These are phyloP conservation scores for Acanthamoeba healyi DNA, from an alignment of 208 protist species.

Conservation along the genomic window DNA sequence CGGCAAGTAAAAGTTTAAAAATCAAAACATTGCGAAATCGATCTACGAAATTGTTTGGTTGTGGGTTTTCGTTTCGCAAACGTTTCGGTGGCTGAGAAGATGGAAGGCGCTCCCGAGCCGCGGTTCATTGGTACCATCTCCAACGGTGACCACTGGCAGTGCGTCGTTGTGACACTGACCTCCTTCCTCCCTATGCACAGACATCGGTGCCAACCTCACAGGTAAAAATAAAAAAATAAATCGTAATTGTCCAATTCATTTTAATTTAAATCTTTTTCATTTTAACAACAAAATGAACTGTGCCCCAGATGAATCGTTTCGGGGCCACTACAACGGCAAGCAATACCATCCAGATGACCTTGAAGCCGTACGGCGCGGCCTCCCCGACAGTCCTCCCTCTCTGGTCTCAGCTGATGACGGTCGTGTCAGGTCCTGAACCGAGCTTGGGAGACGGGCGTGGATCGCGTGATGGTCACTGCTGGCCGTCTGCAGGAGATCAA, in stretches of 20 bases:
- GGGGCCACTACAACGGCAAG: slow-evolving; percentile 30
- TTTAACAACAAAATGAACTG: too few relatives aligned
- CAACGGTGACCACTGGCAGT: too few relatives aligned
- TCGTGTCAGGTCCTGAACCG: not conserved
- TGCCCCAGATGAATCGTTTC: slow-evolving; percentile 2
- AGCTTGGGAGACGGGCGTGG: slow-evolving; percentile 85
- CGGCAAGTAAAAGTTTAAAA: too few relatives aligned
- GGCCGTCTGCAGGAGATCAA: slow-evolving; percentile 88
- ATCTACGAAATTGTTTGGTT: too few relatives aligned
- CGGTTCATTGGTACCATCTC: too few relatives aligned
- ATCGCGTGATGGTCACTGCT: slow-evolving; percentile 91
- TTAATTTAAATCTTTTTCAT: not conserved
- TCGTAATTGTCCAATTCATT: too few relatives aligned
- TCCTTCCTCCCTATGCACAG: too few relatives aligned
- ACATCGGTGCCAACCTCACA: slow-evolving; percentile 40
- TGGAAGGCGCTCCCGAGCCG: too few relatives aligned
- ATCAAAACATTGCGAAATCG: not conserved
- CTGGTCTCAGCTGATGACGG: not conserved
- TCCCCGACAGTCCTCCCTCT: not conserved
- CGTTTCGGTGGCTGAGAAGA: too few relatives aligned
- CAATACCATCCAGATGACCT: not conserved
- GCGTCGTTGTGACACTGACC: too few relatives aligned
- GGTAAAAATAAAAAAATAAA: not conserved
- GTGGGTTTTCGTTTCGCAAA: too few relatives aligned
- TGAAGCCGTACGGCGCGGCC: not conserved